Percentiles rank a stretch among this genome's conserved stretches.
Conservation (phyloP, 441 rosid genomes). For the Euphorbia celastroides region DNA sequence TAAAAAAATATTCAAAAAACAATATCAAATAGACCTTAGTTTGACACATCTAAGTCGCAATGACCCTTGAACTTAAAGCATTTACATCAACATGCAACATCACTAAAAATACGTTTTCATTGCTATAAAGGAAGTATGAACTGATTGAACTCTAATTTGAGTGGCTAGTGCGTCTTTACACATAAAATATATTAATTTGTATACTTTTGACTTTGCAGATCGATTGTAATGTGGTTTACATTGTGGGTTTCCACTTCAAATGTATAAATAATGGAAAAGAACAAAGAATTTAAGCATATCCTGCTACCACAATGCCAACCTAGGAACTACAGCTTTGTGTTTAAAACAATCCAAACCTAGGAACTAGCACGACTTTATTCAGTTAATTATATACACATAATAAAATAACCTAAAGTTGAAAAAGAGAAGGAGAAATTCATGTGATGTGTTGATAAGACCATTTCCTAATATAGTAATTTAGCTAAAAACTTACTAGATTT, state of each 20-base stretch:
- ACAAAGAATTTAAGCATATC: conserved; percentile 16
- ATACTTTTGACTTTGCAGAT: conserved; percentile 5
- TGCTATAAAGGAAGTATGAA: no score
- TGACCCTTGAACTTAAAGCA: no score
- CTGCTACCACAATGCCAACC: conserved; percentile 27
- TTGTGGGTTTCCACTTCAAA: conserved; percentile 10
- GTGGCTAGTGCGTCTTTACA: no score
- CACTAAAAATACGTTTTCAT: no score
- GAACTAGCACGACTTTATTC: not conserved
- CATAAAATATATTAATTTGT: not conserved
- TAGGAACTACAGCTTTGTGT: conserved; percentile 6
- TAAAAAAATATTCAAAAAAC: no score
- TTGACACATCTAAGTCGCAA: no score
- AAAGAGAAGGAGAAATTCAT: not conserved
- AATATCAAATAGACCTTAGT: no score
- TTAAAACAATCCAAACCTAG: not conserved
- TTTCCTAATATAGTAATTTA: conserved; percentile 15
- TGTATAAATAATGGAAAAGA: not conserved
- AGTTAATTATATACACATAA: not conserved
- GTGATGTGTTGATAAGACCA: conserved; percentile 14
- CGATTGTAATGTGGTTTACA: not conserved
- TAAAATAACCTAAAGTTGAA: not conserved
- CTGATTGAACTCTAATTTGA: no score
- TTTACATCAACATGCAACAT: no score
- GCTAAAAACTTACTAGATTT: not conserved